phyloP scores from a whole-genome alignment of 1,284 basidiomycete genomes.

The Sporisorium sorghi region DNA sequence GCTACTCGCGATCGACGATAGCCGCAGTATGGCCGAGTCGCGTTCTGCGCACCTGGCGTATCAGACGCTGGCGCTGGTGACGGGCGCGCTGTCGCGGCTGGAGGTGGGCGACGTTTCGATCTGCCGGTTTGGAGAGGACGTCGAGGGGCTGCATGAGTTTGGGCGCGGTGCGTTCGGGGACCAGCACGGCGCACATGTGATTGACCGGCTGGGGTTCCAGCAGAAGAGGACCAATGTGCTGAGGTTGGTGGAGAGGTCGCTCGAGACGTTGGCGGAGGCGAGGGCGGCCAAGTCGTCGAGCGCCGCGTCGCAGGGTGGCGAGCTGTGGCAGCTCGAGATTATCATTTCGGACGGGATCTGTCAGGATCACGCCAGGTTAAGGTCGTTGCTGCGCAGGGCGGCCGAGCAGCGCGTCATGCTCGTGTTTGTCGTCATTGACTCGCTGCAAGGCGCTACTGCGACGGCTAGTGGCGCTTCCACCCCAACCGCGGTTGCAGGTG shows the following conservation, averaged over 20 bases:
- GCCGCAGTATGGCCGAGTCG: constrained; percentile 93
- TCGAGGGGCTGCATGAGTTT: constrained; percentile 90
- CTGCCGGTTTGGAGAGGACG: constrained; percentile 86
- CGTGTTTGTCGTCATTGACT: constrained; percentile 96
- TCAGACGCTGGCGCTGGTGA: constrained; percentile 91
- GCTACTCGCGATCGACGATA: constrained; percentile 93
- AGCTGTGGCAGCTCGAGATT: constrained; percentile 97
- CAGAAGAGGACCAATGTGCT: constrained; percentile 92
- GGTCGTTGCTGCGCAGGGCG: constrained; percentile 83
- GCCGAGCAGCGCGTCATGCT: constrained; percentile 93
- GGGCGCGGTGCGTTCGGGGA: constrained; percentile 56
- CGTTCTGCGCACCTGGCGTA: constrained; percentile 93
- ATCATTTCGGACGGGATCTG: constrained; percentile 99
- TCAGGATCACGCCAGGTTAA: constrained; percentile 89
- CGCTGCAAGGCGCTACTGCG: constrained; percentile 73
- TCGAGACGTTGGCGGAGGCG: constrained; percentile 79
- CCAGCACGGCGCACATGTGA: constrained; percentile 76
- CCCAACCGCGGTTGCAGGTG: constrained; percentile 3
- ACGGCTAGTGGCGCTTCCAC: constrained; percentile 22
- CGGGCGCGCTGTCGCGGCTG: constrained; percentile 87
- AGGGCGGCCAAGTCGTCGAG: constrained; percentile 74
- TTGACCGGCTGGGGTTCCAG: constrained; percentile 87
- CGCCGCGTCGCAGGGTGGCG: constrained; percentile 71
- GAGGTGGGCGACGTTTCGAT: constrained; percentile 95
- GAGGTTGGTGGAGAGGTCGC: constrained; percentile 83